Conservation (phyloP, 1,139 yeast genomes). For the Yarrowia galli region DNA sequence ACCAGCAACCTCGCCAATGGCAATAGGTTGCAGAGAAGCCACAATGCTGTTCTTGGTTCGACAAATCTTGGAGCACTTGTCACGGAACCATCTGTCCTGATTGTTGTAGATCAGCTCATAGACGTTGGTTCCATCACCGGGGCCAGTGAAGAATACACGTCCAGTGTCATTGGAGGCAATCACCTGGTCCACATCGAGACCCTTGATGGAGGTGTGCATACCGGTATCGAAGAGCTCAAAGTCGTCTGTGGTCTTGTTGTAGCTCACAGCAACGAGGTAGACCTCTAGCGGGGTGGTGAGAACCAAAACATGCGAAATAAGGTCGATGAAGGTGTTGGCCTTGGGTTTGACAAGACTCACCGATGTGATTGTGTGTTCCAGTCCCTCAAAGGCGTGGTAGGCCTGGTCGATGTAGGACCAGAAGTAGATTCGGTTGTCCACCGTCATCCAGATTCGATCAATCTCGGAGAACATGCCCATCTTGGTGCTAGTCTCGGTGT, state of each 20-base stretch:
- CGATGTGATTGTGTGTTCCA: conserved; percentile 76
- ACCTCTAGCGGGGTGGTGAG: conserved; percentile 84
- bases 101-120: conserved; percentile 92
- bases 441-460: conserved; percentile 85
- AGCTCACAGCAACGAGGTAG: conserved; percentile 76
- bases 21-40: conserved; percentile 44
- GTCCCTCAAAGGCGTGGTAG: conserved; percentile 81
- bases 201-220: conserved; percentile 79
- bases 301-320: conserved; percentile 73
- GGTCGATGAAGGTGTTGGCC: conserved; percentile 76
- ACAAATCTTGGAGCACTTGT: conserved; percentile 82
- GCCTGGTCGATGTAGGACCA: conserved; percentile 83
- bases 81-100: conserved; percentile 85
- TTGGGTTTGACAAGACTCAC: conserved; percentile 83
- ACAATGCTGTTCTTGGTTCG: conserved; percentile 49
- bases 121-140: conserved; percentile 73
- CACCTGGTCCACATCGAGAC: conserved; percentile 73
- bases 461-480: conserved; percentile 88
- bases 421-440: conserved; percentile 79
- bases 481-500: conserved; percentile 70
- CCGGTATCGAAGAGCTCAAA: conserved; percentile 83
- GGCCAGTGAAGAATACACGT: conserved; percentile 85
- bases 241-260: conserved; percentile 58
- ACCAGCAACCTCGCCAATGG: conserved; percentile 39
- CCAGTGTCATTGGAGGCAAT: conserved; percentile 68